phyloP scores from a whole-genome alignment of 208 protist species.

The Novymonas esmeraldas region DNA sequence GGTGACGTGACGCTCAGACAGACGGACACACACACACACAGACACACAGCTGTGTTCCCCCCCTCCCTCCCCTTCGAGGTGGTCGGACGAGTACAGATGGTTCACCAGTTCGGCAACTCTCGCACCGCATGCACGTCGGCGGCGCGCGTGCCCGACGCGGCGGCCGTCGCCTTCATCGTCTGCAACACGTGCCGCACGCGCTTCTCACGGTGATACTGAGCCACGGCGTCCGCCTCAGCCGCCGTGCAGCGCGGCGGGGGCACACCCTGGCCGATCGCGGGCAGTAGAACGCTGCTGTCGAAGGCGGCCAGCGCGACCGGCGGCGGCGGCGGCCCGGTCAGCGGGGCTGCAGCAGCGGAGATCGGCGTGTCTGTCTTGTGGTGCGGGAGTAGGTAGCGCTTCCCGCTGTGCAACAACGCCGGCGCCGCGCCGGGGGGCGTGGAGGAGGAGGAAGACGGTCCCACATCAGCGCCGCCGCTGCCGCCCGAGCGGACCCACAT shows the following conservation, averaged over 20 bases:
- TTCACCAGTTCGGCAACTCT: conserved; percentile 46
- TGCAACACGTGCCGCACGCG: conserved; percentile 9
- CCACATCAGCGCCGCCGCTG: neutral
- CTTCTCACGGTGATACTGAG: conserved; percentile 25
- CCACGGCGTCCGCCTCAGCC: conserved; percentile 21
- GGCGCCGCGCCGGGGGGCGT: neutral
- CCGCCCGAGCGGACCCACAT: conserved; percentile 29
- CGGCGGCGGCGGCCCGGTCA: conserved; percentile 1
- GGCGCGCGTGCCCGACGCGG: conserved; percentile 14
- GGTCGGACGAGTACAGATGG: conserved; percentile 6
- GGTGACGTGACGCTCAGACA: neutral
- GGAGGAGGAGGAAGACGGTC: neutral
- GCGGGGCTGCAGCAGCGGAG: neutral
- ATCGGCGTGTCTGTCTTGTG: neutral
- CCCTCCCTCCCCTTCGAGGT: too few species aligned
- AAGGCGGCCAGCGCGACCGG: conserved; percentile 10
- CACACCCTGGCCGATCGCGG: conserved; percentile 8
- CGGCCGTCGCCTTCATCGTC: neutral
- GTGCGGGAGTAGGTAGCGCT: conserved; percentile 2
- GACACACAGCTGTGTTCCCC: too few species aligned
- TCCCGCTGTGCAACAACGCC: neutral
- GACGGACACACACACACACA: too few species aligned
- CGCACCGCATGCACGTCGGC: conserved; percentile 46
- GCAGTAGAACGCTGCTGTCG: conserved; percentile 13
- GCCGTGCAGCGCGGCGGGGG: conserved; percentile 12